These are phyloP conservation scores for Leccinum rimulosum DNA, from an alignment of 768 basidiomycete genomes.

Conservation along the genomic window DNA sequence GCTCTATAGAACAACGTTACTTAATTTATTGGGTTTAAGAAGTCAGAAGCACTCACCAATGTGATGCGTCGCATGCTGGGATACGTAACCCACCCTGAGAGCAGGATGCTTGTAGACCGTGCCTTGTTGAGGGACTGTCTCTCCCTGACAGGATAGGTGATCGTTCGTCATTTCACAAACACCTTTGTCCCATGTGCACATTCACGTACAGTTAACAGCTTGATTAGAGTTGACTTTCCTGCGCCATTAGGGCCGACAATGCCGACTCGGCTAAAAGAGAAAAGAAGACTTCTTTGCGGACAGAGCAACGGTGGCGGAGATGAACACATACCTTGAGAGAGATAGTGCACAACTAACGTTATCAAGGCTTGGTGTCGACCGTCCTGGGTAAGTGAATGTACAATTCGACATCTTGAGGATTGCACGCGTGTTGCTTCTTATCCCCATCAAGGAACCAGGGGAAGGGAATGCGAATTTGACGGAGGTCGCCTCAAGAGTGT, in stretches of 20 bases:
- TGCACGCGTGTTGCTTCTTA: conserved; percentile 91
- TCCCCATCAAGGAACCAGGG: conserved; percentile 95
- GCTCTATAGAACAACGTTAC: conserved; percentile 49
- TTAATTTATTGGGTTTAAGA: conserved; percentile 15
- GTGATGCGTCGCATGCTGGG: conserved; percentile 97
- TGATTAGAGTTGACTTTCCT: conserved; percentile 94
- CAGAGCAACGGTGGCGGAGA: conserved; percentile 21
- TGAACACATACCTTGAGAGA: conserved; percentile 69
- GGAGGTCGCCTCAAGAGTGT: conserved; percentile 89
- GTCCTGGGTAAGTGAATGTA: conserved; percentile 93
- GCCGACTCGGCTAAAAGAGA: conserved; percentile 71
- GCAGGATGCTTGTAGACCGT: conserved; percentile 92
- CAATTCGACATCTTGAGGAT: conserved; percentile 91
- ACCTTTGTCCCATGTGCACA: conserved; percentile 2
- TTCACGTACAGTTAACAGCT: conserved; percentile 74
- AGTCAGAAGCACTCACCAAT: conserved; percentile 51
- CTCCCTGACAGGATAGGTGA: conserved; percentile 53
- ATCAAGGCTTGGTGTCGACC: conserved; percentile 72
- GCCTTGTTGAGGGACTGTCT: conserved; percentile 88
- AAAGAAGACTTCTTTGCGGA: conserved; percentile 19
- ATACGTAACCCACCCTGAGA: conserved; percentile 93
- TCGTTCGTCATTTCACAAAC: conserved; percentile 14
- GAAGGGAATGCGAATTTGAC: conserved; percentile 96
- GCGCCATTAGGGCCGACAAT: conserved; percentile 93
- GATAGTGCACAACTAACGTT: conserved; percentile 91